Conservation (phyloP, 768 basidiomycete genomes). For the Phylloporus sp. region DNA sequence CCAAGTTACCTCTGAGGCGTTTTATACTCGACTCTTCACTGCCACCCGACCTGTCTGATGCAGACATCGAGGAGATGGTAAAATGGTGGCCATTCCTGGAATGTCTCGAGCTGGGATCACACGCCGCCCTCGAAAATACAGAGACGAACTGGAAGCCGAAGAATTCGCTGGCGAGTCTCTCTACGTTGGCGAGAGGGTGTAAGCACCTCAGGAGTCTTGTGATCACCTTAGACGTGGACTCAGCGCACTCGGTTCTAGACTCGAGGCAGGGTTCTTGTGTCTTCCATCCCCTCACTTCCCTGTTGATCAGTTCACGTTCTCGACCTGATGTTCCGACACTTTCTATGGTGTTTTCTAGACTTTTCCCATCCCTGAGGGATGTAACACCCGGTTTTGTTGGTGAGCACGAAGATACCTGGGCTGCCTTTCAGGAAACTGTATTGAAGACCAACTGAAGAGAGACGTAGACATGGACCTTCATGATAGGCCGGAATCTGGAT, state of each 20-base stretch:
- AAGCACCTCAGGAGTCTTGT: constrained; percentile 15
- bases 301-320: constrained; percentile 35
- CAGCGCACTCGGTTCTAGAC: not conserved
- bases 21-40: constrained; percentile 39
- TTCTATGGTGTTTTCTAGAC: constrained; percentile 28
- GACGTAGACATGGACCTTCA: constrained; percentile 1
- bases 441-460: not conserved
- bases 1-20: constrained; percentile 33
- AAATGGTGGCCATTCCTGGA: constrained; percentile 45
- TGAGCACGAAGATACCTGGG: constrained; percentile 33
- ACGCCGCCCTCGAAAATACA: constrained; percentile 23
- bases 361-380: constrained; percentile 39
- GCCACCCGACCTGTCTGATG: constrained; percentile 37
- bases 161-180: constrained; percentile 16
- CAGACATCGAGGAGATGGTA: constrained; percentile 35
- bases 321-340: constrained; percentile 26
- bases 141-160: constrained; percentile 17
- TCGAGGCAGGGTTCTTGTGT: not conserved
- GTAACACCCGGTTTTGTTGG: constrained; percentile 33
- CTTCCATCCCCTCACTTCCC: constrained; percentile 25
- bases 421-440: constrained; percentile 9
- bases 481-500: not conserved
- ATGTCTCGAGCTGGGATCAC: constrained; percentile 39
- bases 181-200: constrained; percentile 15
- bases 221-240: constrained; percentile 14